Evolutionary conservation across 2,329 filamentous ascomycete genomes (phyloP), one percentile per base, ranked within the genome.

Genomic region (Parascedosporium putredinis): DNA sequence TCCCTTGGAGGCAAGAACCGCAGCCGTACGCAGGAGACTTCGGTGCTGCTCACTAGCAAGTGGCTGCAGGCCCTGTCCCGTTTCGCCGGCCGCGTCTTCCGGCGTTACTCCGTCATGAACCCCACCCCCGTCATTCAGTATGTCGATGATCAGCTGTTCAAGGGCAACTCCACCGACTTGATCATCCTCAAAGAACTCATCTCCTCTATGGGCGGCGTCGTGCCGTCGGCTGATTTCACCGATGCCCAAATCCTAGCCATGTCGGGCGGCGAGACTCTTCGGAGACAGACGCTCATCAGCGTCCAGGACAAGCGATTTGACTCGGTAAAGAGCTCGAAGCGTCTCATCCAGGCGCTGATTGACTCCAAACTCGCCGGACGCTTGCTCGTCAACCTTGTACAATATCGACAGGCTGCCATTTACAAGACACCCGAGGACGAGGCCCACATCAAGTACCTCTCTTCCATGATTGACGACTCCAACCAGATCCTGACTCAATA

Each of bases 131-230:
- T 98, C 16, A 73, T 98, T 47, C 86, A 90, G 64, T 97, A 96
- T 62, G 86, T 97, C 55, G 84, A 88, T 44, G 77, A 88, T 53
- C 89, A 96, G 62, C 77, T 98, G 4, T 78, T 82, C 46, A 77
- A 76, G 46, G 86, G 90, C 54, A 94, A 95, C 57, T 85, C 89
- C 0, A 94, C 87, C 8, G 90, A 97, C 63, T 74, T 98, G 29
- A 88, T 95, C 55, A 87, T 98, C 53, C 71, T 98, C 38, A 86
- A 93, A 61, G 88, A 97, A 60, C 78, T 98, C 53, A 85, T 97
- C 47, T 81, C 82, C 31, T 87, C 86, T 2, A 97, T 98, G 93
- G 88, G 88, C 16, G 94, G 94, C 43, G 90, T 98, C 52, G 83
- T 91, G 10, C 83, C 90, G 3, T 84, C 91, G 53, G 78, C 83